Percentiles rank a stretch among this genome's conserved stretches.
Conservation (phyloP, 192 early-diverging fungal species). For the Entomortierella lignicola region DNA sequence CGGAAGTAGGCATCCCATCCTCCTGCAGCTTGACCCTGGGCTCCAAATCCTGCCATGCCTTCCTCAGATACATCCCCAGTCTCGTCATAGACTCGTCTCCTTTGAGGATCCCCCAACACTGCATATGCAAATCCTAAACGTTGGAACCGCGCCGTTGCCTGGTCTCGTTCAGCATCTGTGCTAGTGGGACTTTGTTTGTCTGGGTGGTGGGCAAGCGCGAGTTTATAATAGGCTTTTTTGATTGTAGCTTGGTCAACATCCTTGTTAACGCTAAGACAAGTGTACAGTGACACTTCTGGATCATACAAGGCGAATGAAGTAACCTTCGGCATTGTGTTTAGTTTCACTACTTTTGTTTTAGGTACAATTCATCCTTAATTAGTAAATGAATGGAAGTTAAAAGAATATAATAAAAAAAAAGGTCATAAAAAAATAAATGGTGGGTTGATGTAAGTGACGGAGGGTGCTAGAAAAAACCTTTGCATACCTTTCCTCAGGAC, state of each 20-base stretch:
- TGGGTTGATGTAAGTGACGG: too few species aligned
- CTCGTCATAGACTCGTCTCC: constrained; percentile 76
- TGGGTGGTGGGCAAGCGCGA: constrained; percentile 90
- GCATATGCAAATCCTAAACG: constrained; percentile 79
- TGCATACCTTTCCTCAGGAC: too few species aligned
- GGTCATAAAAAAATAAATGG: too few species aligned
- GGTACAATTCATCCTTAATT: not conserved
- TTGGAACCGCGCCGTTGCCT: constrained; percentile 80
- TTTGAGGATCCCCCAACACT: constrained; percentile 74
- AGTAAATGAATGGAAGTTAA: not conserved
- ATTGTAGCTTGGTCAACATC: constrained; percentile 81
- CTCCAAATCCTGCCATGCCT: constrained; percentile 48
- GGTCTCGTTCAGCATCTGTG: constrained; percentile 66
- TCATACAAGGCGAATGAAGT: constrained; percentile 49
- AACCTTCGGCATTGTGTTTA: constrained; percentile 34
- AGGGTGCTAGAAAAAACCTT: too few species aligned
- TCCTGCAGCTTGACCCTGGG: constrained; percentile 62
- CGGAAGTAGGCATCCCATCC: constrained; percentile 89
- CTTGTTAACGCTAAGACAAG: constrained; percentile 76
- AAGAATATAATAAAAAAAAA: not conserved
- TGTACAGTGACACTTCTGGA: constrained; percentile 70
- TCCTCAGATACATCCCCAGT: constrained; percentile 71
- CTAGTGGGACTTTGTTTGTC: constrained; percentile 79
- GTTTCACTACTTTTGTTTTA: not conserved
- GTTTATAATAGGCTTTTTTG: constrained; percentile 89